Evolutionary conservation across 2,329 filamentous ascomycete species (phyloP).

Genomic region (Aspergillus vadensis): DNA sequence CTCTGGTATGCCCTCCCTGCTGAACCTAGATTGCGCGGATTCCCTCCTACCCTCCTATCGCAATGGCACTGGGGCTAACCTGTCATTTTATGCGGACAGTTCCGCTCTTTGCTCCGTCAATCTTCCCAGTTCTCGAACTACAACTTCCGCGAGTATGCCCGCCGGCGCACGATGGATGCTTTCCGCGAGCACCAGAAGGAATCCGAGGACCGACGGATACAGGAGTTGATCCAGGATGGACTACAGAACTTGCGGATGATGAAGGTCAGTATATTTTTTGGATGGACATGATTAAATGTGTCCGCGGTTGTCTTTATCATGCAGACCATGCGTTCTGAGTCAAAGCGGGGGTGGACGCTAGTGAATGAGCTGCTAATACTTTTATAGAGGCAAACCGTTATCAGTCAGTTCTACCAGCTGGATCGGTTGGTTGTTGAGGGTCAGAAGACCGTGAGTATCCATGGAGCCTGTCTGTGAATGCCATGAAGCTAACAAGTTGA

Average conservation of each 20-base stretch:
- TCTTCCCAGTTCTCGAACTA: slow-evolving; percentile 86
- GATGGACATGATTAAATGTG: background rate
- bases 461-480: background rate
- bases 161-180: slow-evolving; percentile 83
- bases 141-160: slow-evolving; percentile 97
- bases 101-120: slow-evolving; percentile 86
- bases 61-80: background rate
- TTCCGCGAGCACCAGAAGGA: slow-evolving; percentile 79
- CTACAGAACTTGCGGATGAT: slow-evolving; percentile 82
- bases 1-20: slow-evolving; percentile 40
- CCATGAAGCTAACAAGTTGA: slow-evolving; percentile 1
- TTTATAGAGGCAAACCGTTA: slow-evolving; percentile 82
- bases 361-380: background rate
- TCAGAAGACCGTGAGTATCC: slow-evolving; percentile 67
- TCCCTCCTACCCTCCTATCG: background rate
- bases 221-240: slow-evolving; percentile 87
- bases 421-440: slow-evolving; percentile 91
- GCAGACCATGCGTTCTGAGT: background rate
- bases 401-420: slow-evolving; percentile 93
- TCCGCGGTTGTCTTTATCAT: background rate
- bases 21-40: background rate
- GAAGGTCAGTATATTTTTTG: slow-evolving; percentile 66
- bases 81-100: slow-evolving; percentile 56
- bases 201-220: slow-evolving; percentile 72
- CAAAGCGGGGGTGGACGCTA: background rate